Base-by-base conservation (phyloP, 2,329 filamentous ascomycete species). In the Aureobasidium vineae region DNA sequence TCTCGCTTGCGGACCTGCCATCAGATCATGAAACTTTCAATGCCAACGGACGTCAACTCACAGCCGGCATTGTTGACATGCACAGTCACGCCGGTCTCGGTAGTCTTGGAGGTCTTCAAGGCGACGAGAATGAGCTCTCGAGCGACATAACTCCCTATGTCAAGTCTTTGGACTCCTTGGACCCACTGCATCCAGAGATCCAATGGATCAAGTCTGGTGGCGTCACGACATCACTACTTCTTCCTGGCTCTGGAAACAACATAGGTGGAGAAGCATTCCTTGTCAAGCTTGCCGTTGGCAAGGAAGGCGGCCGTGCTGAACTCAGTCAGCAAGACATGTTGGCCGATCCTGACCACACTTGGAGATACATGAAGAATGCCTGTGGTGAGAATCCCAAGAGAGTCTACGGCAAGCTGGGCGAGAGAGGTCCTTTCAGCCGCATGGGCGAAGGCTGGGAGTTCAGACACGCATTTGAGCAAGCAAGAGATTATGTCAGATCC, bases 321-420 rank as follows among this genome's bases (percentile, higher is more conserved):
- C 83, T 88, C 50, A 88, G 86, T 63, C 85, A 84, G 2, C 77
- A 80, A 28, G 85, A 89, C 70, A 81, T 90, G 79, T 79, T 90
- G 11, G 88, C 88, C 1, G 86, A 89, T 61, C 87, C 87, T 0
- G 86, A 88, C 49, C 80, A 81, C 26, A 84, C 79, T 68, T 88
- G 87, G 84, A 82, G 88, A 23, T 90, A 89, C 75, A 88, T 91
- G 82, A 90, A 91, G 78, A 90, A 90, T 88, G 88, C 88, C 0
- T 90, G 88, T 69, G 88, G 88, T 41, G 88, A 90, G 76, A 90
- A 90, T 71, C 79, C 88, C 1, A 89, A 89, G 77, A 77, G 81
- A 0, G 78, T 86, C 0, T 88, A 89, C 68, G 86, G 86, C 11
- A 79, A 79, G 53, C 72, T 77, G 5, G 85, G 85, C 28, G 79